Conservation (phyloP, 352 stramenopile species). For the Pythium aristosporum region DNA sequence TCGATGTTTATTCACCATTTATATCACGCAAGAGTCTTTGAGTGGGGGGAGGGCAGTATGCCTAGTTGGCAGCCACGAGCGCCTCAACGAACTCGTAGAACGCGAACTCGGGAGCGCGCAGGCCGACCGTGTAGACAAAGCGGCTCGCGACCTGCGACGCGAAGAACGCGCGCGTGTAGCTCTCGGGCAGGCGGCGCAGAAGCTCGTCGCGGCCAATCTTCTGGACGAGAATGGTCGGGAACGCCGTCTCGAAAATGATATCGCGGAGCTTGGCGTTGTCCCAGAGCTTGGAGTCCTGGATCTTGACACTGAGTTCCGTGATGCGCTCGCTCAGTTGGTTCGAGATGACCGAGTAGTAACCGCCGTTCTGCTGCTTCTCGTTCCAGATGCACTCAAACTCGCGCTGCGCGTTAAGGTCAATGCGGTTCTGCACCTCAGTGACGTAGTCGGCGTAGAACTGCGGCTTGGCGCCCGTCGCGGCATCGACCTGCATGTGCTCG, state of each 20-base stretch:
- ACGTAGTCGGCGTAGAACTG: slow-evolving; percentile 81
- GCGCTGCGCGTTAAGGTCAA: slow-evolving; percentile 73
- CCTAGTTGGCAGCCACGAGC: slow-evolving; percentile 33
- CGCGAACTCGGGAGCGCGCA: slow-evolving; percentile 73
- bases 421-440: slow-evolving; percentile 73
- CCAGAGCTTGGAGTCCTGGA: slow-evolving; percentile 75
- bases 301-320: slow-evolving; percentile 79
- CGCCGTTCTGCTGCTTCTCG: slow-evolving; percentile 65
- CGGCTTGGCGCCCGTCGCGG: slow-evolving; percentile 48
- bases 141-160: slow-evolving; percentile 77
- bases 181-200: slow-evolving; percentile 67
- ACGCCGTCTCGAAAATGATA: slow-evolving; percentile 75
- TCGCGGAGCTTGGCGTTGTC: slow-evolving; percentile 63
- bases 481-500: slow-evolving; percentile 80
- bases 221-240: slow-evolving; percentile 61
- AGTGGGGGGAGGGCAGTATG: no score
- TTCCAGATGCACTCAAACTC: slow-evolving; percentile 88
- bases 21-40: not conserved
- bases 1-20: slow-evolving; percentile 2
- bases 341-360: slow-evolving; percentile 71
- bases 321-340: slow-evolving; percentile 82
- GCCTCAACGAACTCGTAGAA: slow-evolving; percentile 87
- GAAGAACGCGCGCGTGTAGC: slow-evolving; percentile 79
- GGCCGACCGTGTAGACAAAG: slow-evolving; percentile 77
- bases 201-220: slow-evolving; percentile 66